phyloP scores from a whole-genome alignment of 306 rosid species.

The Pterocarpus macrocarpus region DNA sequence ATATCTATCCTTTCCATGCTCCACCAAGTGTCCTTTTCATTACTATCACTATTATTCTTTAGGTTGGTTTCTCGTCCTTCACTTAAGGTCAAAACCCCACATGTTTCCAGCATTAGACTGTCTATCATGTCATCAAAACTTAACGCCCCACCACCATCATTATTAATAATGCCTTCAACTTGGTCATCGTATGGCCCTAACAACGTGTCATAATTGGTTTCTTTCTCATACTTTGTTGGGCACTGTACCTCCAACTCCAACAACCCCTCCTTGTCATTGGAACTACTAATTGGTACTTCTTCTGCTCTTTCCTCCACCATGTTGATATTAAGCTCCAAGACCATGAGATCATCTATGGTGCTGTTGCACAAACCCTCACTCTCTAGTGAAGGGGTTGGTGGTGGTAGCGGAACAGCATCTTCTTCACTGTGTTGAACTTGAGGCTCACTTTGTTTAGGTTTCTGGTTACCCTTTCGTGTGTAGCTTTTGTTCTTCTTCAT shows the following conservation, averaged over 20 bases:
- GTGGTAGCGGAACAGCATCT: slow-evolving; percentile 15
- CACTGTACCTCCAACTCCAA: not conserved
- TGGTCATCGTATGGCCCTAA: not conserved
- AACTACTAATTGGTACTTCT: not conserved
- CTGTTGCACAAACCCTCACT: slow-evolving; percentile 26
- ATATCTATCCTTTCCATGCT: too few relatives aligned
- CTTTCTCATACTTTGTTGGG: not conserved
- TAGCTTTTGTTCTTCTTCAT: slow-evolving; percentile 61
- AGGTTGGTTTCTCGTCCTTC: slow-evolving; percentile 49
- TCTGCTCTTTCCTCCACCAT: not conserved
- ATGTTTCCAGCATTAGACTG: slow-evolving; percentile 35
- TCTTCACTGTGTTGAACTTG: not conserved
- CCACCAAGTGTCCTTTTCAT: too few relatives aligned
- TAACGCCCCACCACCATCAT: slow-evolving; percentile 48
- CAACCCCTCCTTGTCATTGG: not conserved
- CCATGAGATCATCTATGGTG: slow-evolving; percentile 7
- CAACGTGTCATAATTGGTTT: not conserved
- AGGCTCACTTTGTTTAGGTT: too few relatives aligned
- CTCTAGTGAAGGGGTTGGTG: slow-evolving; percentile 47
- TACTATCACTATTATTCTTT: too few relatives aligned
- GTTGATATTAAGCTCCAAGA: not conserved
- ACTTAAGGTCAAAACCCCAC: slow-evolving; percentile 51
- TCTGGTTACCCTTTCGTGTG: not conserved
- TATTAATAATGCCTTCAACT: slow-evolving; percentile 27
- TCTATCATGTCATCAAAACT: slow-evolving; percentile 43